phyloP scores from a whole-genome alignment of 768 basidiomycete species.

The Russula sp. region DNA sequence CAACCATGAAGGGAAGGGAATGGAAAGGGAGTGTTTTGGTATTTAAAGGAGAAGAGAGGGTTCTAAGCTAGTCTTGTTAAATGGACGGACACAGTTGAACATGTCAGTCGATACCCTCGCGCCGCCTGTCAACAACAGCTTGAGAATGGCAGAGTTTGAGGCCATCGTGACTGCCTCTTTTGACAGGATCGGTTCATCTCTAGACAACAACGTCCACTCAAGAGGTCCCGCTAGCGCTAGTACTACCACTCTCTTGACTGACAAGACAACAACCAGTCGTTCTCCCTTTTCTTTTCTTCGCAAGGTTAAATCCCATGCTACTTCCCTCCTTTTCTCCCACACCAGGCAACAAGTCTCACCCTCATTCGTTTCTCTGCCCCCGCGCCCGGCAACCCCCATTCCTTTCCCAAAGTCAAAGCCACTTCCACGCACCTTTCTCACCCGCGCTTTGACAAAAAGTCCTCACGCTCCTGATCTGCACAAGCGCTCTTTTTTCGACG shows the following conservation, averaged over 20 bases:
- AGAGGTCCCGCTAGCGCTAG: background rate
- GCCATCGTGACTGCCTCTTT: constrained; percentile 21
- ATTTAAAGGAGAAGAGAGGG: constrained; percentile 5
- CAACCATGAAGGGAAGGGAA: background rate
- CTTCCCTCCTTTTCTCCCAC: background rate
- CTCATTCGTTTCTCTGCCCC: constrained; percentile 4
- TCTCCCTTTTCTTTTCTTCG: constrained; percentile 10
- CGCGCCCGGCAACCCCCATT: background rate
- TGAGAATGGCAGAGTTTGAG: constrained; percentile 19
- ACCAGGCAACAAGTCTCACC: background rate
- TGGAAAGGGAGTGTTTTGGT: background rate
- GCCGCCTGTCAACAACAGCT: background rate
- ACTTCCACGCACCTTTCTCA: constrained; percentile 1
- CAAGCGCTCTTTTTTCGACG: constrained; percentile 10
- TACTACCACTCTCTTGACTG: background rate
- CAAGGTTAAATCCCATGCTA: constrained; percentile 13
- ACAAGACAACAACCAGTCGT: background rate
- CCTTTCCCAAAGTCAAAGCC: background rate
- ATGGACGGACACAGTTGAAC: background rate
- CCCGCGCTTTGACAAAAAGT: background rate
- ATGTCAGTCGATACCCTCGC: background rate
- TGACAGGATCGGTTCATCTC: constrained; percentile 16
- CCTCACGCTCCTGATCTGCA: background rate
- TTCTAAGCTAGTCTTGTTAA: no score
- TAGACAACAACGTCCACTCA: background rate